These are phyloP conservation scores for Phytopythium litorale DNA, from an alignment of 352 stramenopile species.

Conservation along the genomic window DNA sequence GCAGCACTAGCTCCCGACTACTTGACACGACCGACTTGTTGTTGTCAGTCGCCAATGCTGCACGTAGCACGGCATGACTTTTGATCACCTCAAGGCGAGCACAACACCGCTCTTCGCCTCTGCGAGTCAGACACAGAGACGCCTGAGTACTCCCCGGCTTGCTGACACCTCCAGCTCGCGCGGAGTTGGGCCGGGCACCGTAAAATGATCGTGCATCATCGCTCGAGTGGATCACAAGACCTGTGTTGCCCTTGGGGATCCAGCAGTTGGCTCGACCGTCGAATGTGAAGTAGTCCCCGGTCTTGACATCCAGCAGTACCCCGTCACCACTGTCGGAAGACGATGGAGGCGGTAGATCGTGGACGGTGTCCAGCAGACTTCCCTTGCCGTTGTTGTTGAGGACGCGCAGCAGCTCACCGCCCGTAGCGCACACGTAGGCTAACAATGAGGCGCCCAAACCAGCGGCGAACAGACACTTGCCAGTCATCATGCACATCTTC, in stretches of 20 bases:
- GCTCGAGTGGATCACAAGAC: conserved; percentile 61
- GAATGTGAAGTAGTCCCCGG: conserved; percentile 69
- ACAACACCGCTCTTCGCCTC: conserved; percentile 65
- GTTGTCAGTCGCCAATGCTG: conserved; percentile 20
- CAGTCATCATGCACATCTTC: conserved; percentile 90
- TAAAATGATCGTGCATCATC: conserved; percentile 46
- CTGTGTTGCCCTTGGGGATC: conserved; percentile 74
- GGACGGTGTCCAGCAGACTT: conserved; percentile 34
- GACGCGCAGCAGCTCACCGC: conserved; percentile 51
- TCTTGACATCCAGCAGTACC: conserved; percentile 68
- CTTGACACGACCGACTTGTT: not conserved
- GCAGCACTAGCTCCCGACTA: conserved; percentile 53
- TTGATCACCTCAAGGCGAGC: conserved; percentile 47
- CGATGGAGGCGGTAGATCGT: conserved; percentile 30
- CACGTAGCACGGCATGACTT: conserved; percentile 29
- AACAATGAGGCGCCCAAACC: conserved; percentile 54
- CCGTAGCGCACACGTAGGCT: conserved; percentile 69
- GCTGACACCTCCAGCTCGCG: conserved; percentile 23
- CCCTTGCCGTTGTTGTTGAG: conserved; percentile 64
- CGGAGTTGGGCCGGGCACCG: conserved; percentile 54
- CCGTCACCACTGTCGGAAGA: conserved; percentile 9
- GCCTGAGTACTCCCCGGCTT: conserved; percentile 35
- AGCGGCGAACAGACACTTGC: conserved; percentile 74
- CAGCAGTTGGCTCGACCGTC: conserved; percentile 27
- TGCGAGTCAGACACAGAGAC: conserved; percentile 40